Percentiles rank a stretch among this genome's conserved stretches.
Conservation (phyloP, 2,329 filamentous ascomycete species). For the Elsinoe arachidis region DNA sequence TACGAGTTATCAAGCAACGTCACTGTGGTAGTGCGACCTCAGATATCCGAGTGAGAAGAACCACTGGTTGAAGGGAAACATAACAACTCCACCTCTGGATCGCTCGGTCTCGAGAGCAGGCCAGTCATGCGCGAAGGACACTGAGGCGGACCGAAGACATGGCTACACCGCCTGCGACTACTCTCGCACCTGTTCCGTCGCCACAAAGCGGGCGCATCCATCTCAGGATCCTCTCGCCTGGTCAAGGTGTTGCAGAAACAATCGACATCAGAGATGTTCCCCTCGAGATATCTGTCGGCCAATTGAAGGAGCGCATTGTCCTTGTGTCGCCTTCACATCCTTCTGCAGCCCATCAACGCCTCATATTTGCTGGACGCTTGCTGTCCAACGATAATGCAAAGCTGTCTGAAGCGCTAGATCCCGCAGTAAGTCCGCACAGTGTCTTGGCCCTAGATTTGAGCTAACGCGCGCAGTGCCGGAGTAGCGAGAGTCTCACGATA, state of each 20-base stretch:
- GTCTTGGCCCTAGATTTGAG: neutral
- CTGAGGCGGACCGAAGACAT: neutral
- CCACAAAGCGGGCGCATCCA: constrained; percentile 2
- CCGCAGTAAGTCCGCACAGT: constrained; percentile 32
- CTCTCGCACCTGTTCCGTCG: neutral
- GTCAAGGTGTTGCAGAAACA: constrained; percentile 7
- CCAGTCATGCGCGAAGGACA: neutral
- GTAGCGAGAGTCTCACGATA: constrained; percentile 2
- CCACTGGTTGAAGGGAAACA: no score
- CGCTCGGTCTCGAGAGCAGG: no score
- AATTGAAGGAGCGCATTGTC: constrained; percentile 46
- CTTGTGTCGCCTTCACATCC: constrained; percentile 40
- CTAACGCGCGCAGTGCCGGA: neutral
- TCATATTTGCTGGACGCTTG: constrained; percentile 51
- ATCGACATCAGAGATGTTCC: constrained; percentile 17
- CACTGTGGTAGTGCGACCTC: no score
- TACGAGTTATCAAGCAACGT: neutral
- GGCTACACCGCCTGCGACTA: neutral
- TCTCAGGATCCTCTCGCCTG: constrained; percentile 16
- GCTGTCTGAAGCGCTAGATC: constrained; percentile 43
- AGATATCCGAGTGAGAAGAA: no score
- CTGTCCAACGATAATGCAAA: constrained; percentile 42
- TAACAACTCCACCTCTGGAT: no score
- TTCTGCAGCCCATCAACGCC: constrained; percentile 40
- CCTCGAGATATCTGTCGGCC: constrained; percentile 37